phyloP scores from a whole-genome alignment of 2,329 filamentous ascomycete genomes.

The Chrysosporium queenslandicum region DNA sequence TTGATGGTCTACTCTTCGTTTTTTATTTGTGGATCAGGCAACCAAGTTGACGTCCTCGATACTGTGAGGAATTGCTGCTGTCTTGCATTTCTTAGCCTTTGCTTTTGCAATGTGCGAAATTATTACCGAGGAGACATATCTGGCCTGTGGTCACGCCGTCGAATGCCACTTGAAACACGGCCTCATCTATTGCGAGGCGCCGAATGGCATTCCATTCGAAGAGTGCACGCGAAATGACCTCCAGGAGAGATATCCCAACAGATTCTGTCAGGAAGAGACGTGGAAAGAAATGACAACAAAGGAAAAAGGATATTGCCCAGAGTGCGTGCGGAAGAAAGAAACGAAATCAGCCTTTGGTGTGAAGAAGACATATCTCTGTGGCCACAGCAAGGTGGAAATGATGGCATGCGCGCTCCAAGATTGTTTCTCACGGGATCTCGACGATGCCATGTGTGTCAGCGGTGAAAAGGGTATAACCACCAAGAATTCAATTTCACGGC shows the following conservation, averaged over 20 bases:
- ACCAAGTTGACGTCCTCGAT: too few species aligned
- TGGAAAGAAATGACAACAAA: conserved; percentile 7
- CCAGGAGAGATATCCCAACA: background rate
- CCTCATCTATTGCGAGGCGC: conserved; percentile 15
- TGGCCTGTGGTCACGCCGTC: conserved; percentile 12
- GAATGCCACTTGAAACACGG: conserved; percentile 15
- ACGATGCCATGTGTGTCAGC: background rate
- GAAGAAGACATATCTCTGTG: conserved; percentile 4
- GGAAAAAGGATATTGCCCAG: conserved; percentile 6
- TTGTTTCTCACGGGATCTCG: conserved; percentile 9
- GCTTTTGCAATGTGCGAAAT: conserved; percentile 15
- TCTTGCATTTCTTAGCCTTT: background rate
- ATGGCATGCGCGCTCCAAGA: background rate
- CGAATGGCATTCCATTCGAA: conserved; percentile 15
- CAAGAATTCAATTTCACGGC: too few species aligned
- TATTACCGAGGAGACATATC: conserved; percentile 12
- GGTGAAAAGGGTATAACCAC: too few species aligned
- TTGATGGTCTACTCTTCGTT: too few species aligned
- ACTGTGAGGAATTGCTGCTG: too few species aligned
- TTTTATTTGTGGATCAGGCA: too few species aligned
- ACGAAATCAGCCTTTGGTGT: background rate
- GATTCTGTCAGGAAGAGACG: conserved; percentile 14
- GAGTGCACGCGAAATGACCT: background rate
- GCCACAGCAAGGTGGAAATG: conserved; percentile 5
- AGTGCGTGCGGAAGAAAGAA: conserved; percentile 8